Evolutionary conservation across 106 monocot genomes (phyloP), one percentile per base, ranked within the genome.

Genomic region (Dendrobium officinale): DNA sequence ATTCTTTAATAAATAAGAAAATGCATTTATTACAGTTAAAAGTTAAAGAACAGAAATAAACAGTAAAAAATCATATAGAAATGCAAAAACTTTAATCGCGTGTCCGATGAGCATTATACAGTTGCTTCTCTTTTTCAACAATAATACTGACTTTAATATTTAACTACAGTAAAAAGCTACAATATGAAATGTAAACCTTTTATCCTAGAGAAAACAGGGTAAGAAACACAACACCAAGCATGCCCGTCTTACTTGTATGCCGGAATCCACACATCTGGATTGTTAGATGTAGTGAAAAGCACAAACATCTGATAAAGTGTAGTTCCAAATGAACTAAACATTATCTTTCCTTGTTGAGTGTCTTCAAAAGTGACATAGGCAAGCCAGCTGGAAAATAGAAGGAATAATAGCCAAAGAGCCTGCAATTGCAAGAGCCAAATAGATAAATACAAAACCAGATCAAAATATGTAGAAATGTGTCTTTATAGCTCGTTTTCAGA

Each of bases 201-300:
- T n/a, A 76, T 24, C 48, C 0, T 26, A 45, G 17, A 27, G 17
- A 77, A 59, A 16, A 59, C 45, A 48, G 5, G 75, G 51, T 44
- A 19, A 9, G 37, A 79, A 75, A 73, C 40, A 31, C 5, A 66
- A 9, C 75, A 56, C 13, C 51, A 10, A 11, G 31, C 26, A 56
- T 29, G 44, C 20, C 20, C 31, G 13, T 9, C 91, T 97, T 87
- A 98, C 98, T 95, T 98, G 88, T 98, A 98, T 48, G 98, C 95
- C 86, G 98, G 95, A 87, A 98, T 89, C 98, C 98, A 98, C 26
- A 94, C 95, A 88, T 98, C 98, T 84, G 98, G 98, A 84, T 98
- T 98, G 77, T 98, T 98, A 48, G 98, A 95, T 61, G 98, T 98
- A 27, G 98, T 98, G 87, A 98, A 98, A 80, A 98, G 98, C 20